Base-by-base conservation (phyloP, 768 basidiomycete species). In the Pholiota conissans region DNA sequence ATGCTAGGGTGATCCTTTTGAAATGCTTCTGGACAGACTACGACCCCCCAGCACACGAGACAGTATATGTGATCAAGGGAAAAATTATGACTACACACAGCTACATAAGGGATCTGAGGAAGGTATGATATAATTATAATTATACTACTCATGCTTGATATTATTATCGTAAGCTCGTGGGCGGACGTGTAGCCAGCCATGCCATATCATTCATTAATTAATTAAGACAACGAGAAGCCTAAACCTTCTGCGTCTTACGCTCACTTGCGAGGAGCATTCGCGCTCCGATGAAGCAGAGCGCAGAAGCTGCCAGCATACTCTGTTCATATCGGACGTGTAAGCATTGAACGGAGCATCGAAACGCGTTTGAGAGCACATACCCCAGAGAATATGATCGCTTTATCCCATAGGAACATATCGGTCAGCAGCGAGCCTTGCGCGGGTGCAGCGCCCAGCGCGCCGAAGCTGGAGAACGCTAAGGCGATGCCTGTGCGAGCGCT, bases 401-500 rank as follows among this genome's bases (percentile, higher is more conserved):
- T 58, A 5, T 62, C 64, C 72, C 72, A 76, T 7, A 62, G 28
- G 35, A 67, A 73, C 1, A 55, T 50, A 3, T 49, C 14, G 3
- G 63, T 63, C 5, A 75, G 59, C 2, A 75, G 63, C 1, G 71
- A 71, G 3, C 74, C 74, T 63, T 76, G 73, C 8, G 69, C 55
- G 0, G 75, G 73, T 5, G 66, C 66, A 30, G 71, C 68, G 1
- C 65, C 67, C 18, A 75, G 66, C 6, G 57, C 55, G 1, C 69
- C 73, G 32, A 74, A 63, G 48, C 73, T 71, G 22, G 35, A 59
- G 5, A 72, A 58, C 2, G 71, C 66, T 13, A 75, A 49, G 1
- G 69, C 69, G 9, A 75, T 52, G 8, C 75, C 74, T 1, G 64
- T 66, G 3, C 74, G 68, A 28, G 69, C 71, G 26, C 74, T 73